These are phyloP conservation scores for Atkinsonella texensis DNA, from an alignment of 2,329 filamentous ascomycete species.

Conservation along the genomic window DNA sequence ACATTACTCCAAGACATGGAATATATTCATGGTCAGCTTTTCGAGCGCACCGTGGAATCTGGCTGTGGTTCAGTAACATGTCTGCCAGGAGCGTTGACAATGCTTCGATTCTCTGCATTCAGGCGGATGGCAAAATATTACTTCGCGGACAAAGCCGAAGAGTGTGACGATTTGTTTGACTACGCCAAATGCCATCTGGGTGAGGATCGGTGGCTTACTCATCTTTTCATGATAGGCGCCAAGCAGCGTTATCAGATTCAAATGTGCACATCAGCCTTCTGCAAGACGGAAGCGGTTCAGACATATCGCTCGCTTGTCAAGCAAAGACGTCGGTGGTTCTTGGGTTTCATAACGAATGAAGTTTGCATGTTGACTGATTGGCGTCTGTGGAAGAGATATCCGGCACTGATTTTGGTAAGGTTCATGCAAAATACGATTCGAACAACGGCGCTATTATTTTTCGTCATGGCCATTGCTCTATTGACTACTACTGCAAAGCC, in stretches of 20 bases:
- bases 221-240: constrained; percentile 97
- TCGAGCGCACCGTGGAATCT: constrained; percentile 90
- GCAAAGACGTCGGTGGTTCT: constrained; percentile 90
- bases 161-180: constrained; percentile 92
- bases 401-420: constrained; percentile 70
- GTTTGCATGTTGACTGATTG: constrained; percentile 96
- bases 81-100: constrained; percentile 86
- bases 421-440: constrained; percentile 96
- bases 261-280: constrained; percentile 95
- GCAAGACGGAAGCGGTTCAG: constrained; percentile 95
- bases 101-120: constrained; percentile 92
- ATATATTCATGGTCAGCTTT: constrained; percentile 92
- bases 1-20: constrained; percentile 96
- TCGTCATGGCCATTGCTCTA: constrained; percentile 81
- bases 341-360: constrained; percentile 96
- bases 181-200: constrained; percentile 92
- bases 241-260: constrained; percentile 91
- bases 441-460: constrained; percentile 86
- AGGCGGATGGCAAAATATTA: constrained; percentile 96
- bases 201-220: constrained; percentile 92
- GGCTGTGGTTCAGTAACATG: constrained; percentile 91
- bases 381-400: constrained; percentile 83
- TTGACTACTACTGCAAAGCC: constrained; percentile 73
- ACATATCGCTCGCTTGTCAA: constrained; percentile 77
- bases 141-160: constrained; percentile 92